phyloP scores from a whole-genome alignment of 768 basidiomycete genomes.

The Termitomyces sp. region DNA sequence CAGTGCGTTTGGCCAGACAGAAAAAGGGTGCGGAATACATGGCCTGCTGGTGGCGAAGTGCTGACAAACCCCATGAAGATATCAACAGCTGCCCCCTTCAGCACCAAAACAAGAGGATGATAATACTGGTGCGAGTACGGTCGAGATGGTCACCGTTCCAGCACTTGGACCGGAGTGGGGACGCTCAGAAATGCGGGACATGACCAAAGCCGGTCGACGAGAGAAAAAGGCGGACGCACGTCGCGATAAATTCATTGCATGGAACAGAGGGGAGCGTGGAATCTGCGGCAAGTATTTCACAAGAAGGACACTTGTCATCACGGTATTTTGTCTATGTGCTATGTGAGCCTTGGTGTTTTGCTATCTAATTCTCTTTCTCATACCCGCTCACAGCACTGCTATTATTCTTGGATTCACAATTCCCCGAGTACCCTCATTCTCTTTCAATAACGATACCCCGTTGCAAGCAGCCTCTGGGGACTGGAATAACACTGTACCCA shows the following conservation, averaged over 20 bases:
- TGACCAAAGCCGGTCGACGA: slow-evolving; percentile 68
- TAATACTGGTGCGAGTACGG: slow-evolving; percentile 37
- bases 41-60: background rate
- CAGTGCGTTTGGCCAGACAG: slow-evolving; percentile 45
- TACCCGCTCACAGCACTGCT: slow-evolving; percentile 43
- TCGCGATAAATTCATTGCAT: slow-evolving; percentile 63
- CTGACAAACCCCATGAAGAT: slow-evolving; percentile 28
- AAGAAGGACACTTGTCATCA: slow-evolving; percentile 65
- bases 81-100: slow-evolving; percentile 38
- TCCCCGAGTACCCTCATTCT: slow-evolving; percentile 76
- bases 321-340: slow-evolving; percentile 57
- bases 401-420: slow-evolving; percentile 75
- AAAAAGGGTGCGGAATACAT: slow-evolving; percentile 38
- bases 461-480: slow-evolving; percentile 54
- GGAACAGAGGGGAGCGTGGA: slow-evolving; percentile 77
- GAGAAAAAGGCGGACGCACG: slow-evolving; percentile 57
- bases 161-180: slow-evolving; percentile 91
- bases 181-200: slow-evolving; percentile 68
- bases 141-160: slow-evolving; percentile 91
- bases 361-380: slow-evolving; percentile 1
- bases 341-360: slow-evolving; percentile 33
- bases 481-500: slow-evolving; percentile 55
- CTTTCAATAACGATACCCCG: slow-evolving; percentile 56
- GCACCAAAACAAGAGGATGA: slow-evolving; percentile 36
- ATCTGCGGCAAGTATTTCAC: slow-evolving; percentile 81